Conservation (phyloP, 495 filamentous ascomycete species). For the Hypoxylon crocopeplum region DNA sequence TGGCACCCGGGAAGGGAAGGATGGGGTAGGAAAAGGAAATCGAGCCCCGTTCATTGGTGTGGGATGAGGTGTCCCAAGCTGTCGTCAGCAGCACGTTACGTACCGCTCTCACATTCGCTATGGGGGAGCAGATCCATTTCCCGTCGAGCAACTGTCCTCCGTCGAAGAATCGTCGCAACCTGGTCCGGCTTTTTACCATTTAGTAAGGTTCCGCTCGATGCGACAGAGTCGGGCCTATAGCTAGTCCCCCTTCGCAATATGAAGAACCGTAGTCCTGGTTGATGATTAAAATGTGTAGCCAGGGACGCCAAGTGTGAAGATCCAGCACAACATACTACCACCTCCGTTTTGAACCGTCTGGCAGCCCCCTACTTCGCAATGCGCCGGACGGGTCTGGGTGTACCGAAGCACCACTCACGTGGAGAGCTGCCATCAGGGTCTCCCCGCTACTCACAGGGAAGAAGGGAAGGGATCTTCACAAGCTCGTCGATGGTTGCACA, state of each 20-base stretch:
- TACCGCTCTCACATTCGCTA: slow-evolving; percentile 15
- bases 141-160: slow-evolving; percentile 5
- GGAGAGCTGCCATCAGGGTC: slow-evolving; percentile 36
- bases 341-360: slow-evolving; percentile 3
- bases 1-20: slow-evolving; percentile 20
- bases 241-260: slow-evolving; percentile 15
- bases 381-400: slow-evolving; percentile 14
- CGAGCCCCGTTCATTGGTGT: slow-evolving; percentile 26
- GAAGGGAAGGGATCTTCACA: slow-evolving; percentile 17
- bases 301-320: background rate
- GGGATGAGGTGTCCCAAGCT: slow-evolving; percentile 18
- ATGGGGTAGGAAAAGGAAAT: slow-evolving; percentile 16
- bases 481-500: slow-evolving; percentile 9
- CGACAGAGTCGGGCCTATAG: slow-evolving; percentile 24
- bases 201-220: slow-evolving; percentile 8
- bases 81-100: slow-evolving; percentile 31
- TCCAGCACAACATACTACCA: slow-evolving; percentile 10
- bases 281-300: slow-evolving; percentile 13
- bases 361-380: slow-evolving; percentile 6
- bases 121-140: slow-evolving; percentile 6
- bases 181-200: slow-evolving; percentile 13
- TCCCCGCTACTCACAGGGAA: slow-evolving; percentile 17
- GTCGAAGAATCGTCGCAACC: slow-evolving; percentile 1
- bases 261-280: slow-evolving; percentile 25
- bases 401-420: slow-evolving; percentile 29